Evolutionary conservation across 2,329 filamentous ascomycete genomes (phyloP), one percentile per base, ranked within the genome.

Genomic region (Chaetomiaceae sp.): DNA sequence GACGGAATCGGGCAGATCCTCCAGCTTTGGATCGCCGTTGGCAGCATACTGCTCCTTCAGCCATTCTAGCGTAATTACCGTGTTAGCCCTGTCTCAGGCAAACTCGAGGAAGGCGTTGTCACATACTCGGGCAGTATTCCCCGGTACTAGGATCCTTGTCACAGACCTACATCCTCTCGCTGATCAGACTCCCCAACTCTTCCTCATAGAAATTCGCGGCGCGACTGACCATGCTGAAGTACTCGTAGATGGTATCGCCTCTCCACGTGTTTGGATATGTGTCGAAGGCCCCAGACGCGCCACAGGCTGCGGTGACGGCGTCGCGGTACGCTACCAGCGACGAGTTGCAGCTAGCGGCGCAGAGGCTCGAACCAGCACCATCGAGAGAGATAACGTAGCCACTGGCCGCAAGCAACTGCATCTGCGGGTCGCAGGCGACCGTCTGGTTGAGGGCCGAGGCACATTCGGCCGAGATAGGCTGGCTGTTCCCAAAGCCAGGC

Each of bases 221-320:
- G 2, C n/a, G 6, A 38, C 45, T n/a, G 5, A 48, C 45, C 45
- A 40, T 48, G 14, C 40, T 48, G 11, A 48, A 48, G 16, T 48
- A 48, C 20, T 48, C 45, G 4, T 30, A 40, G 25, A 48, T 48
- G 34, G 40, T 40, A 20, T 48, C 45, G 6, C 45, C 45, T 40
- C 34, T 48, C 45, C 45, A 48, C 25, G 45, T 48, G 27, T 48
- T 48, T 16, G 33, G 23, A 32, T 48, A 48, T 16, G 45, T 48
- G 27, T 48, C 45, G 8, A 48, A 48, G 3, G 34, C 34, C 9
- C 45, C 34, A 2, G 45, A 48, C 18, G 34, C 45, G 16, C 45
- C 45, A 23, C 45, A 48, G 11, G 45, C 45, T 11, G 45, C 18
- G 5, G 45, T 40, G 34, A 48, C 45, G 11, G 45, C 45, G 13